phyloP scores from a whole-genome alignment of 441 rosid species.

The Adansonia grandidieri region DNA sequence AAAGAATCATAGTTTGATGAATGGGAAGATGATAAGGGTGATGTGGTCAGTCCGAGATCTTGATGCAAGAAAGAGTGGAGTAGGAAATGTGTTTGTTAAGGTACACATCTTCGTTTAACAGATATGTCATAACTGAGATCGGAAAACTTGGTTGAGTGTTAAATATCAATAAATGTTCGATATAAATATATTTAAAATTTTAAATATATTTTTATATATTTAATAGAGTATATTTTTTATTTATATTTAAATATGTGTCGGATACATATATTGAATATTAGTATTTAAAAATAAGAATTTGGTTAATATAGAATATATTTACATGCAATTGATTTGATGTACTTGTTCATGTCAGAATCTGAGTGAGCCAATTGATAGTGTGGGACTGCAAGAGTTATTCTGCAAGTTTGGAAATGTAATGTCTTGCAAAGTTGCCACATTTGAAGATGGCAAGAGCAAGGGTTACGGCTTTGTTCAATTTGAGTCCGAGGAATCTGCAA shows the following conservation, averaged over 20 bases:
- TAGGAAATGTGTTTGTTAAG: constrained; percentile 64
- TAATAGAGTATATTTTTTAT: too few relatives aligned
- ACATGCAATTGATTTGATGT: constrained; percentile 11
- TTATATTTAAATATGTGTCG: too few relatives aligned
- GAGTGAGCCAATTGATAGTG: constrained; percentile 42
- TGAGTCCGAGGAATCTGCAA: constrained; percentile 49
- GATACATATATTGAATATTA: too few relatives aligned
- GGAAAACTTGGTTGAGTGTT: too few relatives aligned
- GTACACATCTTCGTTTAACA: constrained; percentile 25
- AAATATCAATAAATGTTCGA: too few relatives aligned
- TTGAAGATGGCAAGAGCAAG: constrained; percentile 53
- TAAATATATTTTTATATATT: not conserved
- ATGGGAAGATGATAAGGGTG: constrained; percentile 56
- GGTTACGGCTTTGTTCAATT: constrained; percentile 64
- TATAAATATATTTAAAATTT: too few relatives aligned
- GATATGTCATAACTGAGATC: not conserved
- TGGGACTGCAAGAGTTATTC: constrained; percentile 47
- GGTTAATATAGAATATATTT: not conserved
- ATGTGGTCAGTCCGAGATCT: constrained; percentile 61
- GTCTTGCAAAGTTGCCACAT: constrained; percentile 54
- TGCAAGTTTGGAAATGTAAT: constrained; percentile 45
- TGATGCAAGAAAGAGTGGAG: constrained; percentile 55
- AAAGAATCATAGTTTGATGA: constrained; percentile 48
- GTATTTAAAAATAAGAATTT: too few relatives aligned
- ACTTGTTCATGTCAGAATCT: constrained; percentile 39